Conservation (phyloP, 116 monocot genomes). For the Thalassia testudinum region DNA sequence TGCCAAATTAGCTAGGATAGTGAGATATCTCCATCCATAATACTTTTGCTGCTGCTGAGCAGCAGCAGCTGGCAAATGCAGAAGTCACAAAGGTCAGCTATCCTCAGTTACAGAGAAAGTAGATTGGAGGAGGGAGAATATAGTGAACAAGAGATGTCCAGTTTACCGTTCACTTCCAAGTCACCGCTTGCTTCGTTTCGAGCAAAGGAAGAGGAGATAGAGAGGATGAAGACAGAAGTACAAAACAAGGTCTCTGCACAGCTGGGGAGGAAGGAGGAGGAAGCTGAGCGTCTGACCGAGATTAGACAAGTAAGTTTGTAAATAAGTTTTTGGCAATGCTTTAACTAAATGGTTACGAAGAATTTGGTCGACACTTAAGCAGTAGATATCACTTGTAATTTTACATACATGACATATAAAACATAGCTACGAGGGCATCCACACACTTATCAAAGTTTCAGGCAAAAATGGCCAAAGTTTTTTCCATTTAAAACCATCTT, state of each 20-base stretch:
- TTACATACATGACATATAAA: no score
- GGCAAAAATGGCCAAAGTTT: no score
- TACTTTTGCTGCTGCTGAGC: no score
- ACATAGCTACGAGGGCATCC: no score
- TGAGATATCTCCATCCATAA: no score
- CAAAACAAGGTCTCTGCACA: slow-evolving; percentile 72
- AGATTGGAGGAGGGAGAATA: slow-evolving; percentile 36
- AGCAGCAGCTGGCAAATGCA: not conserved
- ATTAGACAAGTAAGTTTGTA: slow-evolving; percentile 41
- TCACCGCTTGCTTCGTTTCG: slow-evolving; percentile 52
- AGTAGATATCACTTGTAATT: no score
- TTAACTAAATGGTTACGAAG: not conserved
- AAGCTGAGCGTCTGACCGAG: slow-evolving; percentile 57
- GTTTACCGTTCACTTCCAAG: no score
- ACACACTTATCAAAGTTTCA: no score
- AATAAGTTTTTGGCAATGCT: not conserved
- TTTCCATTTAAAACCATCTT: no score
- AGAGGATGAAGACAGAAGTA: slow-evolving; percentile 73
- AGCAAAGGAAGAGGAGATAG: slow-evolving; percentile 81
- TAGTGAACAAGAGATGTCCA: no score
- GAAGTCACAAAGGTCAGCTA: not conserved
- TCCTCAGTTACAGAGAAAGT: not conserved
- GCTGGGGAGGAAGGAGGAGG: slow-evolving; percentile 72
- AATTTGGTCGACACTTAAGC: no score
- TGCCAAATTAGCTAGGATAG: no score